These are phyloP conservation scores for Cicer cuneatum DNA, from an alignment of 306 rosid genomes.

Conservation along the genomic window DNA sequence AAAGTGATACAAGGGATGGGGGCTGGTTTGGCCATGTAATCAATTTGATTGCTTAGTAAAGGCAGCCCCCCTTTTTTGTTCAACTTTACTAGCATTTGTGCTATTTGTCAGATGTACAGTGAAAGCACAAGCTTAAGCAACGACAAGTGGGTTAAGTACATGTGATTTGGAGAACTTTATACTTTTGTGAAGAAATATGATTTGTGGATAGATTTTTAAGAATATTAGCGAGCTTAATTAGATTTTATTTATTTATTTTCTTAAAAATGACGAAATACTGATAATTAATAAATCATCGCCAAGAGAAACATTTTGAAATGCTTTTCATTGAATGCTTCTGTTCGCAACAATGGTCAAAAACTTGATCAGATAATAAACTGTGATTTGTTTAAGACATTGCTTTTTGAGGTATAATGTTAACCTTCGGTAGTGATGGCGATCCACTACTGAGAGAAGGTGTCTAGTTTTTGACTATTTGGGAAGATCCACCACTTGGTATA, in stretches of 20 bases:
- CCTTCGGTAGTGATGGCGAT: neutral
- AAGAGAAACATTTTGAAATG: slow-evolving; percentile 13
- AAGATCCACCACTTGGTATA: neutral
- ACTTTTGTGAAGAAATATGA: slow-evolving; percentile 1
- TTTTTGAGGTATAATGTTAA: slow-evolving; percentile 5
- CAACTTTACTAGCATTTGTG: neutral
- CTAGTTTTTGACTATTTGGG: neutral
- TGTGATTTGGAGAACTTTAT: slow-evolving; percentile 4
- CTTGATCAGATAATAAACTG: neutral
- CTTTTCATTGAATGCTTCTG: neutral
- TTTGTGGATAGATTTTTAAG: slow-evolving; percentile 2
- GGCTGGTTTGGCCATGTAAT: slow-evolving; percentile 58
- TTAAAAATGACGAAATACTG: neutral
- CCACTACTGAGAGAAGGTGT: slow-evolving; percentile 10
- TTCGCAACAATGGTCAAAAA: neutral
- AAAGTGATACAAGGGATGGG: slow-evolving; percentile 42
- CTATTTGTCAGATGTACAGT: slow-evolving; percentile 26
- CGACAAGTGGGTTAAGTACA: slow-evolving; percentile 4
- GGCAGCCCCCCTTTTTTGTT: slow-evolving; percentile 55
- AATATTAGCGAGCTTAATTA: neutral
- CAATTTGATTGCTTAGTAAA: slow-evolving; percentile 51
- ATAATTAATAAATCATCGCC: neutral
- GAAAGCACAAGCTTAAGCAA: slow-evolving; percentile 24
- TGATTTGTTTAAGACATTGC: slow-evolving; percentile 1
- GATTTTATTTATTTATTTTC: neutral